Base-by-base conservation (phyloP, 768 basidiomycete species). In the Sistotremastrum niveocremeum region DNA sequence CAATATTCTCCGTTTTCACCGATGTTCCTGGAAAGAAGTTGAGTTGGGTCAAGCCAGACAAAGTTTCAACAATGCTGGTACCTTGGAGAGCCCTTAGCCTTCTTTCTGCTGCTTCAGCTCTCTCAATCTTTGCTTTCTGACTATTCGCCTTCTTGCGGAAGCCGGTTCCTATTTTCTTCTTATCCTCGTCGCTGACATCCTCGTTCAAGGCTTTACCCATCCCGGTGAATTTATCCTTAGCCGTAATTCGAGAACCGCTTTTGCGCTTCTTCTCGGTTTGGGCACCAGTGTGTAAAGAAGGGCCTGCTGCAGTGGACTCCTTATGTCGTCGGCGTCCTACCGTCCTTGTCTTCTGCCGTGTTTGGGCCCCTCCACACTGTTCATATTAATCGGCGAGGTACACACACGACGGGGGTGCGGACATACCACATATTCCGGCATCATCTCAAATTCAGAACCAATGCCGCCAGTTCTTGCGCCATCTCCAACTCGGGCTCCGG, bases 301-400 rank as follows among this genome's bases (percentile, higher is more conserved):
- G 72, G 2, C 70, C 66, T 1, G 68, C 64, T 5, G 57, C 57
- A n/a, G 52, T 49, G 8, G 38, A 36, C 34, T 66, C 68, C n/a
- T 56, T 53, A 28, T 70, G 65, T 3, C 70, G 70, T 8, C 58
- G 56, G 20, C 67, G 68, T 10, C 62, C 53, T 5, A 67, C 62
- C 30, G 70, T 65, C 20, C 20, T 20, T n/a, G 81, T 79, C 3
- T 80, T 72, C 4, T 71, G 55, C 38, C 76, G 73, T 4, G 68
- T 64, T 56, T 87, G 82, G 9, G 86, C 84, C 9, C 85, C 86
- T 45, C 87, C 86, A 51, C 85, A 87, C 84, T 86, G 44, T 6
- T 35, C 7, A 40, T 34, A 34, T 42, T 11, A 48, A 38, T 46
- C 4, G 5, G 34, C 12, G 44, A 10, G 10, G 28, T 32, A 5